A percentile compares a stretch with the other conserved stretches of the same genome.
Conservation (phyloP, 2,329 filamentous ascomycete genomes). For the Fusarium robinianum region DNA sequence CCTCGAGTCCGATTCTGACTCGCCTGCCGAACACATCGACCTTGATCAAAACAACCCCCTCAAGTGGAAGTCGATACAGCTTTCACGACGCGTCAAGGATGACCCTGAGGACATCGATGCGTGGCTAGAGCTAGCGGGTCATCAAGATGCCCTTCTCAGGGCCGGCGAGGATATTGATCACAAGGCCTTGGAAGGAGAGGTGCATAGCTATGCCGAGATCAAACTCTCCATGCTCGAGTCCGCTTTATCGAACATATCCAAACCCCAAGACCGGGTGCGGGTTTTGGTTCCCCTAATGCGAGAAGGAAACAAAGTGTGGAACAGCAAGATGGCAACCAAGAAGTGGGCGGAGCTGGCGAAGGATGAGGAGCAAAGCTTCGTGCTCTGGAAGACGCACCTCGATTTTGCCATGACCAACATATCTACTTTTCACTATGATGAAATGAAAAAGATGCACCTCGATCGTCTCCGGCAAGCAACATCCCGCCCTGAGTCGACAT, state of each 20-base stretch:
- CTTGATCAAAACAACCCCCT: slow-evolving; percentile 49
- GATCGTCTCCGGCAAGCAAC: slow-evolving; percentile 49
- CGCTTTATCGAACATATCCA: slow-evolving; percentile 63
- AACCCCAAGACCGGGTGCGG: slow-evolving; percentile 55
- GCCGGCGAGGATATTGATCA: slow-evolving; percentile 50
- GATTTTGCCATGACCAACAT: slow-evolving; percentile 74
- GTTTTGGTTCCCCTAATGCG: slow-evolving; percentile 72
- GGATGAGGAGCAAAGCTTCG: slow-evolving; percentile 46
- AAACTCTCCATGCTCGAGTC: slow-evolving; percentile 80
- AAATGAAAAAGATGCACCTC: slow-evolving; percentile 62
- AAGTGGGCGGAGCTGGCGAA: slow-evolving; percentile 64
- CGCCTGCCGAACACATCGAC: slow-evolving; percentile 43
- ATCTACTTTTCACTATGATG: slow-evolving; percentile 68
- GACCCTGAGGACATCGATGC: slow-evolving; percentile 68
- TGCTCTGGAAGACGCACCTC: slow-evolving; percentile 74
- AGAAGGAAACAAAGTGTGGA: slow-evolving; percentile 78
- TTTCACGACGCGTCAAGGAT: slow-evolving; percentile 67
- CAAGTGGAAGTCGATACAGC: slow-evolving; percentile 60
- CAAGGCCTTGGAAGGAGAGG: slow-evolving; percentile 61
- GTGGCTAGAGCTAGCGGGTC: slow-evolving; percentile 79
- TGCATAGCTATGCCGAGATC: slow-evolving; percentile 73
- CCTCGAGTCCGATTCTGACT: slow-evolving; percentile 53
- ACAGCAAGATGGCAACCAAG: slow-evolving; percentile 59
- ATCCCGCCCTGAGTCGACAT: slow-evolving; percentile 8
- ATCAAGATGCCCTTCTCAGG: slow-evolving; percentile 72